Evolutionary conservation across 306 rosid genomes (phyloP).

Genomic region (Mimosa pudica): DNA sequence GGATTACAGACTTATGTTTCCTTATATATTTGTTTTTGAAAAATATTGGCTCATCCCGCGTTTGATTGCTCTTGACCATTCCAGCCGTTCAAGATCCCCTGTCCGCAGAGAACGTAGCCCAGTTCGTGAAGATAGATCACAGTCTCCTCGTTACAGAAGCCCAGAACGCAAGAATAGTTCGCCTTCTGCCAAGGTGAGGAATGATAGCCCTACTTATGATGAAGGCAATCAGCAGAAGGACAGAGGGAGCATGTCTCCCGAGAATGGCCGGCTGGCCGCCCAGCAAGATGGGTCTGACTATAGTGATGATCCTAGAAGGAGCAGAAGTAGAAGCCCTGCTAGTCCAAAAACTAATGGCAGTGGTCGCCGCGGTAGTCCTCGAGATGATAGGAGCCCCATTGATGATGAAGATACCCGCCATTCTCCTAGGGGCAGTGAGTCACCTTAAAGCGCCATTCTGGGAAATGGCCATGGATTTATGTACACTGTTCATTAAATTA

Average conservation of each 20-base stretch:
- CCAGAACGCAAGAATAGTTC: constrained; percentile 46
- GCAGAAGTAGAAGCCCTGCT: constrained; percentile 57
- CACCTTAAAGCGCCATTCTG: constrained; percentile 39
- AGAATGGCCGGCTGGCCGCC: constrained; percentile 41
- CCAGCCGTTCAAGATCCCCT: constrained; percentile 79
- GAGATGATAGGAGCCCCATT: constrained; percentile 68
- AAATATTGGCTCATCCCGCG: constrained; percentile 11
- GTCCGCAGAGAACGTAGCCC: constrained; percentile 57
- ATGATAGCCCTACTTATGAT: constrained; percentile 55
- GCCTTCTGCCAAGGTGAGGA: constrained; percentile 50
- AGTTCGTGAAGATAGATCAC: constrained; percentile 53
- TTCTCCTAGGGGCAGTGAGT: constrained; percentile 53
- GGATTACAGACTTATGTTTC: background rate
- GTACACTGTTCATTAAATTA: constrained; percentile 8
- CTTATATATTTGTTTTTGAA: background rate
- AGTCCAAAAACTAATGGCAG: constrained; percentile 56
- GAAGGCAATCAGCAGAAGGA: constrained; percentile 48
- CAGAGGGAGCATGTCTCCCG: constrained; percentile 50
- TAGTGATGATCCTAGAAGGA: constrained; percentile 58
- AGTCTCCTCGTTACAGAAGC: constrained; percentile 48
- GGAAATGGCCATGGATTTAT: constrained; percentile 2
- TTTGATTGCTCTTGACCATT: constrained; percentile 11
- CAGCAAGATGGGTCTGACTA: constrained; percentile 57
- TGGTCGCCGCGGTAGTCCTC: constrained; percentile 52
- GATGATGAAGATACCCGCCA: constrained; percentile 54